A percentile compares a stretch with the other conserved stretches of the same genome.
Conservation (phyloP, 257 asterid species). For the Solanum rostratum region DNA sequence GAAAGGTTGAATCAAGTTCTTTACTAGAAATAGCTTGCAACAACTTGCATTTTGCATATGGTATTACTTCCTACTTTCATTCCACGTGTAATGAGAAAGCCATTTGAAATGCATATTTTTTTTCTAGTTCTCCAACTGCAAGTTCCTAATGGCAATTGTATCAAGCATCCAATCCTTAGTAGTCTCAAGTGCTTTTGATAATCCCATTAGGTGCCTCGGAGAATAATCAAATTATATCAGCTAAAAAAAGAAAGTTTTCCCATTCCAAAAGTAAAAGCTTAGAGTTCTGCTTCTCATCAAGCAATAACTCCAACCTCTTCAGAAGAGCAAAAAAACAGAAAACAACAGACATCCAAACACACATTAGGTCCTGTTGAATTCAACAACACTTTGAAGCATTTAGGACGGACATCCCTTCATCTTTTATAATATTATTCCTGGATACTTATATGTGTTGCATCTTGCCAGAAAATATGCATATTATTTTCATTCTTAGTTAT, state of each 20-base stretch:
- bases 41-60: background rate
- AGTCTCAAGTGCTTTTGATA: background rate
- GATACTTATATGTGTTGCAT: background rate
- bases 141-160: background rate
- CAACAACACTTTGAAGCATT: background rate
- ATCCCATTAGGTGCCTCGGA: background rate
- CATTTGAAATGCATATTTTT: background rate
- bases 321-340: background rate
- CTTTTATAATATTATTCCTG: background rate
- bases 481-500: background rate
- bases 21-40: background rate
- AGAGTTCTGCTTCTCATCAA: background rate
- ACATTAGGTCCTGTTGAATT: background rate
- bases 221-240: background rate
- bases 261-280: background rate
- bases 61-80: background rate
- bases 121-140: background rate
- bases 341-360: background rate
- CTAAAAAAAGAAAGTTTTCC: background rate
- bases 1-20: background rate
- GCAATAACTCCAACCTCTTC: background rate
- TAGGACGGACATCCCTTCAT: background rate
- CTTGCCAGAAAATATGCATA: background rate
- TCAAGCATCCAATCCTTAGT: background rate
- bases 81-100: background rate